A percentile compares a stretch with the other conserved stretches of the same genome.
Conservation (phyloP, 805 yeast genomes). For the Saccharomycopsis malanga region DNA sequence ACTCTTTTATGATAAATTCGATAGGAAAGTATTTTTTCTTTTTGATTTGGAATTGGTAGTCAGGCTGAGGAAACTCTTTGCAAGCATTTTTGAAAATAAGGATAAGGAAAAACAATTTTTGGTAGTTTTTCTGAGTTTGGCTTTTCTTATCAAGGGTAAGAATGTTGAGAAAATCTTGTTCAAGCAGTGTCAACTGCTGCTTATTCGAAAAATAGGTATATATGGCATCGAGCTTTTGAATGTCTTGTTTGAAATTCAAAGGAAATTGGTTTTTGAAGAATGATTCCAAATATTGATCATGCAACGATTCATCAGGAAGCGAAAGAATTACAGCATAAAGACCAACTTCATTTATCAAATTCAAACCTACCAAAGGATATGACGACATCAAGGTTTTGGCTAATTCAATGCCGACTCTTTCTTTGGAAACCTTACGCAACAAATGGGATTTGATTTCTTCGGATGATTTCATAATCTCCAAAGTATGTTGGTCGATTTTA, state of each 20-base stretch:
- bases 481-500: slow-evolving; percentile 48
- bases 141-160: not conserved
- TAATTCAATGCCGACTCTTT: slow-evolving; percentile 82
- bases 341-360: slow-evolving; percentile 46
- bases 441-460: slow-evolving; percentile 52
- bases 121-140: slow-evolving; percentile 7
- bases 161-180: slow-evolving; percentile 3
- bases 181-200: not conserved
- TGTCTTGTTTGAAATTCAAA: slow-evolving; percentile 10
- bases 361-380: slow-evolving; percentile 58
- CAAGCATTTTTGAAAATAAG: slow-evolving; percentile 15
- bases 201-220: slow-evolving; percentile 1
- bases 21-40: slow-evolving; percentile 12
- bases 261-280: slow-evolving; percentile 23
- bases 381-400: slow-evolving; percentile 65
- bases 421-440: slow-evolving; percentile 72
- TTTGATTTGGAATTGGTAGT: slow-evolving; percentile 7
- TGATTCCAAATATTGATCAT: slow-evolving; percentile 2
- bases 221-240: slow-evolving; percentile 4
- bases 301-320: not conserved
- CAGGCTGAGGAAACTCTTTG: not conserved
- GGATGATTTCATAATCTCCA: slow-evolving; percentile 53
- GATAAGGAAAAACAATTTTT: slow-evolving; percentile 12
- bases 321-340: slow-evolving; percentile 56
- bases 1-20: slow-evolving; percentile 16